Conservation (phyloP, 257 asterid species). For the Salvia rosmarinus region DNA sequence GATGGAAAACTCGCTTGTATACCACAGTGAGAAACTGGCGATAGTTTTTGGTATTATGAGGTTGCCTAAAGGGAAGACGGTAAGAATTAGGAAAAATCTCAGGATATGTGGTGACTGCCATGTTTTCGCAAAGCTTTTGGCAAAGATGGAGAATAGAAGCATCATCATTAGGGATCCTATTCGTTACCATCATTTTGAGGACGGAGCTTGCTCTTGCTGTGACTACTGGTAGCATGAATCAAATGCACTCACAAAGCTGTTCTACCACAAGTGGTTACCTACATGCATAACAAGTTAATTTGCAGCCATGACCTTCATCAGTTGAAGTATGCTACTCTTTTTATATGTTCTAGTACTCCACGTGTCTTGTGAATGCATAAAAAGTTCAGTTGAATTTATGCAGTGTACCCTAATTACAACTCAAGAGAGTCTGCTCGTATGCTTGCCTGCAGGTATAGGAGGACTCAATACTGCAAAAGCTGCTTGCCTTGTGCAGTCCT, state of each 20-base stretch:
- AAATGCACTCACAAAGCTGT: not conserved
- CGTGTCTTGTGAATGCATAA: constrained; percentile 3
- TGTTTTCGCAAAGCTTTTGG: constrained; percentile 71
- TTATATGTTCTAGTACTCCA: not conserved
- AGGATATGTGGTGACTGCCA: constrained; percentile 94
- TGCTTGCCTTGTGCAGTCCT: constrained; percentile 25
- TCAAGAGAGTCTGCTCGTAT: not conserved
- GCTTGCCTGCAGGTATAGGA: constrained; percentile 27
- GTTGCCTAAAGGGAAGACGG: constrained; percentile 60
- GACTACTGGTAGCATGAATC: constrained; percentile 76
- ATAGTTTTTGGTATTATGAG: constrained; percentile 71
- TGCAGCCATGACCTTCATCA: constrained; percentile 15
- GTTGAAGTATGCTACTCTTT: constrained; percentile 28
- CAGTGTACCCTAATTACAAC: not conserved
- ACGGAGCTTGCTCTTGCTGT: constrained; percentile 85
- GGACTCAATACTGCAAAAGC: constrained; percentile 20
- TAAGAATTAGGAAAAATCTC: constrained; percentile 81
- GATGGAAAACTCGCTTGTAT: constrained; percentile 75
- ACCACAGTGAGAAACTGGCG: constrained; percentile 92
- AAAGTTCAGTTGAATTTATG: not conserved
- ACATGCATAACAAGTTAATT: no score
- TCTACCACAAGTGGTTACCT: not conserved
- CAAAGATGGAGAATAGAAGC: constrained; percentile 60
- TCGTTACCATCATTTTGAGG: constrained; percentile 88
- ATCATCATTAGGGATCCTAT: constrained; percentile 88